These are phyloP conservation scores for sweet orange (Citrus sinensis) DNA, from an alignment of 345 rosid genomes.

Conservation along the genomic window DVS_A1.0 CM039165.1:36146001-36146500, in stretches of 20 bases:
- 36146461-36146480: background rate
- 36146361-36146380: slow-evolving; percentile 37
- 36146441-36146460: too few species aligned
- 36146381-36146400: slow-evolving; percentile 6
- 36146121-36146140: background rate
- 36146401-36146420: slow-evolving; percentile 22
- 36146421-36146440: slow-evolving; percentile 23
- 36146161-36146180: background rate
- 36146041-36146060: too few species aligned
- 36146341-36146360: slow-evolving; percentile 49
- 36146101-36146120: background rate
- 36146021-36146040: background rate
- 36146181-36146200: background rate
- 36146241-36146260: background rate
- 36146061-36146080: too few species aligned
- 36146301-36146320: background rate
- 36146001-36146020: background rate
- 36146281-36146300: background rate
- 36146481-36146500: background rate
- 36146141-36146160: background rate
- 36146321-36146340: slow-evolving; percentile 35
- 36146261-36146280: background rate
- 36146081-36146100: background rate
- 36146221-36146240: background rate
- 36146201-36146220: background rate